Evolutionary conservation across 805 yeast genomes (phyloP).

Genomic region (Ogataea pilisensis): DNA sequence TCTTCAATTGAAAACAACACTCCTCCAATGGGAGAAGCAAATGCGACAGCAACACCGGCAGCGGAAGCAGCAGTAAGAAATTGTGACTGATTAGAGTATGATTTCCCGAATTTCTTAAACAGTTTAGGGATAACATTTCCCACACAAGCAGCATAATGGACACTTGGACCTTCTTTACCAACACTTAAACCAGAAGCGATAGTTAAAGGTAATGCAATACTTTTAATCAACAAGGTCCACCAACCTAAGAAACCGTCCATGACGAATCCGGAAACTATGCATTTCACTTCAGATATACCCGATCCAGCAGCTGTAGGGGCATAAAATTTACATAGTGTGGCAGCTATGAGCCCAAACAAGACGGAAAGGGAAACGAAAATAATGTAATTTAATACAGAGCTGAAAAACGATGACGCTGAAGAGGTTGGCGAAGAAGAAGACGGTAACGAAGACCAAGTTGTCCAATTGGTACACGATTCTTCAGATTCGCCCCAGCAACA

Average conservation of each 20-base stretch:
- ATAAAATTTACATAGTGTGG: conserved; percentile 59
- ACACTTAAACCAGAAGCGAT: conserved; percentile 91
- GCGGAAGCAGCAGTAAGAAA: conserved; percentile 88
- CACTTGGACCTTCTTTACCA: conserved; percentile 98
- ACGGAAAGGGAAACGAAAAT: conserved; percentile 58
- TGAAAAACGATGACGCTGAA: conserved; percentile 4
- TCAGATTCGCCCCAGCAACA: conserved; percentile 73
- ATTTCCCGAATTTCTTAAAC: conserved; percentile 40
- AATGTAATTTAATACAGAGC: conserved; percentile 44
- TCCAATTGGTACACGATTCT: conserved; percentile 63
- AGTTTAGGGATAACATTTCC: conserved; percentile 72
- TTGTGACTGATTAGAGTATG: conserved; percentile 46
- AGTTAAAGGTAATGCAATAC: conserved; percentile 79
- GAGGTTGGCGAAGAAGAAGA: too few species aligned
- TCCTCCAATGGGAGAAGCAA: conserved; percentile 96
- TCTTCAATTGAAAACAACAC: conserved; percentile 92
- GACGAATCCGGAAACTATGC: conserved; percentile 86
- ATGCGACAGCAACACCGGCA: conserved; percentile 98
- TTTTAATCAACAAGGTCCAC: conserved; percentile 69
- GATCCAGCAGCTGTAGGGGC: conserved; percentile 96
- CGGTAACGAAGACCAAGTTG: conserved; percentile 54
- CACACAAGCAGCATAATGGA: conserved; percentile 96
- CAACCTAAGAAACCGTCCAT: conserved; percentile 72
- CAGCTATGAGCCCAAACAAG: conserved; percentile 59
- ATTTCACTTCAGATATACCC: conserved; percentile 95